Base-by-base conservation (phyloP, 2,329 filamentous ascomycete species). In the Arthrobotrys sinensis region DNA sequence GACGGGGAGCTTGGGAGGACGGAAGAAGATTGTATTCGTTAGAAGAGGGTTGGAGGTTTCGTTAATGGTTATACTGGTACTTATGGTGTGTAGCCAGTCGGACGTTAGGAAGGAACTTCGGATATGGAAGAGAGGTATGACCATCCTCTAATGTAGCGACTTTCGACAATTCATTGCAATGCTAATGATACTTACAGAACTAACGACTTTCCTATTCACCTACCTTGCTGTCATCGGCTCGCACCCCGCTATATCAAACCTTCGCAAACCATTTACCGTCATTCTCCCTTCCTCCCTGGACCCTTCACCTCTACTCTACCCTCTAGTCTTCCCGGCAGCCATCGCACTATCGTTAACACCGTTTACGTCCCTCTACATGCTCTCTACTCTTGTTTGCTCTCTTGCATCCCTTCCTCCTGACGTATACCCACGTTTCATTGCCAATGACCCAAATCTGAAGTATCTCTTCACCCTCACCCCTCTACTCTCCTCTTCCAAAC, bases 221-320 rank as follows among this genome's bases (percentile, higher is more conserved):
- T 69, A 72, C 32, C 36, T 75, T 4, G 69, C 68, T 12, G 68
- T 75, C 32, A 79, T 69, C 34, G 69, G 64, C 63, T 69, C 57
- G 40, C 69, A 73, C 28, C 68, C 76, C 1, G 69, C 76, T 5
- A 69, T 69, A 45, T 79, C 76, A 28, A 69, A 72, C 19, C 43
- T 69, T 50, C 69, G 68, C 14, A 75, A 79, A 46, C 68, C 76
- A n/a, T 69, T 72, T n/a, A 79, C 69, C 24, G 60, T 82, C n/a
- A 72, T 80, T 28, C 80, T 80, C n/a, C 81, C 81, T 14, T 77
- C 69, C 14, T 82, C 81, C 14, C 75, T 82, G 2, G 81, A 82
- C 55, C 81, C 81, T 16, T 80, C 81, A 11, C 81, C 81, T 0
- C 73, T 82, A n/a, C 66, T 82, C 6, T 82, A 82, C 38, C 81